Base-by-base conservation (phyloP, 352 stramenopile species). In the Globisporangium ultimum region DNA sequence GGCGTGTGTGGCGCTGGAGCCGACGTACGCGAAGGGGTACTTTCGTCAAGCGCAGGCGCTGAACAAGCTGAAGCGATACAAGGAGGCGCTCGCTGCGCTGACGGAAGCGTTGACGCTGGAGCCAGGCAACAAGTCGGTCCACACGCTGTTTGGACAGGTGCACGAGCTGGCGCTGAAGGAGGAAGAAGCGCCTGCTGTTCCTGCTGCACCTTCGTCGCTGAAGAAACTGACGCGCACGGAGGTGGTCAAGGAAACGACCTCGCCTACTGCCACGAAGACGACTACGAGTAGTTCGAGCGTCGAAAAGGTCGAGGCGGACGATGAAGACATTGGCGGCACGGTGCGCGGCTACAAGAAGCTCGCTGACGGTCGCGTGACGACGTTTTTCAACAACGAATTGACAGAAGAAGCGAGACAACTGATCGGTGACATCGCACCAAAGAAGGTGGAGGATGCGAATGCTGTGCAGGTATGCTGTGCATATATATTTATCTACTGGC, bases 301-400 rank as follows among this genome's bases (percentile, higher is more conserved):
- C 12, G 52, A 57, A 51, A 68, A 68, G 14, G 65, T 64, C 15
- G 64, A 74, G 0, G 50, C 71, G 15, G 85, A 90, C 3, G 83
- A 93, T 1, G 87, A 95, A 21, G 76, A 89, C 14, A 73, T 90
- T 17, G 67, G 67, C 8, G 74, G 75, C 45, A 64, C 86, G 12
- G 72, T 98, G 46, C 77, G 94, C 34, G 96, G 96, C 14, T 99
- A 99, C 82, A 98, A 98, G 77, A 98, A 97, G 71, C 90, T 97
- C 28, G 80, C 84, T n/a, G 93, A 98, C 64, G 97, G 97, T 28
- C 96, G 97, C 58, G 97, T 97, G 60, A 99, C 97, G 48, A 98
- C 96, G 17, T 99, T 98, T 62, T 99, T 99, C 74, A 98, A 99
- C 86, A 97, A 98, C 66, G 97, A 99, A 66, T 83, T 99, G 15